Evolutionary conservation across 495 filamentous ascomycete genomes (phyloP).

Genomic region (Oidiodendron maius): DNA sequence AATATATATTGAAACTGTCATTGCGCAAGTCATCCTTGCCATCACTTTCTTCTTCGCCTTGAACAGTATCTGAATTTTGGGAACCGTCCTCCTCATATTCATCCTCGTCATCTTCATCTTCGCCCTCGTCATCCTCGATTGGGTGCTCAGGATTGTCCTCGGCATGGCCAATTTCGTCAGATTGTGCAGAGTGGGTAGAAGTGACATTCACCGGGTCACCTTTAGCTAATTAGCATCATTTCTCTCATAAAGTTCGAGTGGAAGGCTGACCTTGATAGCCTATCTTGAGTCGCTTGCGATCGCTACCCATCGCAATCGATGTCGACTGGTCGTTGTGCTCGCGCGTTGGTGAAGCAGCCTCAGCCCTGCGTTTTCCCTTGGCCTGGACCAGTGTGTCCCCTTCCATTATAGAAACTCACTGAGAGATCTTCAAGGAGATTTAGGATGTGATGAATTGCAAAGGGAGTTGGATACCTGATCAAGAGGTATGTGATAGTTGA

Average conservation of each 20-base stretch:
- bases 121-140: constrained; percentile 1
- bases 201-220: constrained; percentile 5
- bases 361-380: constrained; percentile 8
- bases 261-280: constrained; percentile 4
- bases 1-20: constrained; percentile 7
- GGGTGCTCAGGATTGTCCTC: constrained; percentile 6
- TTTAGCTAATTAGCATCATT: constrained; percentile 7
- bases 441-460: constrained; percentile 8
- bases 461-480: constrained; percentile 5
- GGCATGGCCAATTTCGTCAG: constrained; percentile 6
- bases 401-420: constrained; percentile 7
- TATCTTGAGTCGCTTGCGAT: constrained; percentile 7
- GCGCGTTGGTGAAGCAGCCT: constrained; percentile 7
- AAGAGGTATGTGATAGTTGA: constrained; percentile 3
- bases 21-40: constrained; percentile 2
- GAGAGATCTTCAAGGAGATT: constrained; percentile 9
- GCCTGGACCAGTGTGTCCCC: constrained; percentile 3
- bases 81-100: no score
- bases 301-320: constrained; percentile 7
- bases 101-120: background rate
- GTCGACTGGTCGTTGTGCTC: constrained; percentile 6
- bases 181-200: constrained; percentile 5
- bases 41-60: constrained; percentile 8
- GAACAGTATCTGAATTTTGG: constrained; percentile 5
- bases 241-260: constrained; percentile 3